Evolutionary conservation across 2,329 filamentous ascomycete genomes (phyloP).

Genomic region (Xylaria sp.): DNA sequence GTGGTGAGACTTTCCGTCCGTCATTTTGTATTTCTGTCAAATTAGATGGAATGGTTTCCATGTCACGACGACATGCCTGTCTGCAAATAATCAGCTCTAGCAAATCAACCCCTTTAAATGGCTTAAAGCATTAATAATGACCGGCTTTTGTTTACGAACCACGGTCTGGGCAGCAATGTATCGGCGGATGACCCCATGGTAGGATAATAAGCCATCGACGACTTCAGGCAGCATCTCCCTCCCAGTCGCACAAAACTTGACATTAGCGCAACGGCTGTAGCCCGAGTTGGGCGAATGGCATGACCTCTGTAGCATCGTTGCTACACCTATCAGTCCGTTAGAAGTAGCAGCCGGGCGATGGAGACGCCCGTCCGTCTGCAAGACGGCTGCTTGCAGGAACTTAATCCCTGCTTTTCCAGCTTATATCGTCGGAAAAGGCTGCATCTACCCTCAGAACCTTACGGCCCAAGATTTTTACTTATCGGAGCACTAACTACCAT

Average conservation of each 20-base stretch:
- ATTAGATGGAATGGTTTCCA: slow-evolving; percentile 4
- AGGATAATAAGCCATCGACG: slow-evolving; percentile 27
- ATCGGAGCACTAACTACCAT: slow-evolving; percentile 19
- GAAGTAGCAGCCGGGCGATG: slow-evolving; percentile 34
- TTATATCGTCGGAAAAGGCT: slow-evolving; percentile 36
- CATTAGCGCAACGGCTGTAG: slow-evolving; percentile 34
- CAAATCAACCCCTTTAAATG: slow-evolving; percentile 19
- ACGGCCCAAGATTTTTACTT: slow-evolving; percentile 25
- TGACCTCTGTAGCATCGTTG: slow-evolving; percentile 23
- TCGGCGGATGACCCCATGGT: slow-evolving; percentile 25
- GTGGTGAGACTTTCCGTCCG: slow-evolving; percentile 26
- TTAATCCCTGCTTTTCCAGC: slow-evolving; percentile 35
- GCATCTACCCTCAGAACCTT: slow-evolving; percentile 31
- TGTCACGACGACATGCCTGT: slow-evolving; percentile 3
- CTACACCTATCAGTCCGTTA: slow-evolving; percentile 29
- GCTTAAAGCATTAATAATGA: slow-evolving; percentile 8
- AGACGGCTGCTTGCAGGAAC: slow-evolving; percentile 32
- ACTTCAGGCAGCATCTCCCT: slow-evolving; percentile 34
- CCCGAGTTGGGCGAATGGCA: slow-evolving; percentile 33
- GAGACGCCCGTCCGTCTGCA: slow-evolving; percentile 31
- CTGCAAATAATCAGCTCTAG: slow-evolving; percentile 14
- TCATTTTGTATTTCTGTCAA: slow-evolving; percentile 25
- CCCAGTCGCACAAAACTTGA: slow-evolving; percentile 31
- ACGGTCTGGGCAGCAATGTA: slow-evolving; percentile 28
- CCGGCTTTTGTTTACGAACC: slow-evolving; percentile 18